These are phyloP conservation scores for Chaetomiaceae sp. DNA, from an alignment of 2,329 filamentous ascomycete genomes.

Conservation along the genomic window DNA sequence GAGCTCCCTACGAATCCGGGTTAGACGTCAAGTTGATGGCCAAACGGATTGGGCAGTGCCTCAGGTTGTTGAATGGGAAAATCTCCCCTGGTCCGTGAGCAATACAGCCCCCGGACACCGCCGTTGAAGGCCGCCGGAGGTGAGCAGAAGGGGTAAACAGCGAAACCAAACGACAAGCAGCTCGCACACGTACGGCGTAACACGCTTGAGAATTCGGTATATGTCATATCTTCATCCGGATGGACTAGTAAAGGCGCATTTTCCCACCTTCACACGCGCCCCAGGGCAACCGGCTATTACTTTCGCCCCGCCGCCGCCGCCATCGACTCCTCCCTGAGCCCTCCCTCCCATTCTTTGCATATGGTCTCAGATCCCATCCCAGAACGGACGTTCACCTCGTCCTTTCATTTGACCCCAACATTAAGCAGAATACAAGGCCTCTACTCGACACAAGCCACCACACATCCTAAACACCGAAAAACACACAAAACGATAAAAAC, in stretches of 20 bases:
- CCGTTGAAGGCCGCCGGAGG: too few relatives aligned
- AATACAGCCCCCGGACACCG: too few relatives aligned
- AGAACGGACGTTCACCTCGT: not conserved
- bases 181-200: not conserved
- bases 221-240: constrained; percentile 15
- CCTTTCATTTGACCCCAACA: constrained; percentile 1
- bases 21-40: too few relatives aligned
- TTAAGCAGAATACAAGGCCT: constrained; percentile 12
- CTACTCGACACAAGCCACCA: constrained; percentile 15
- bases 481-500: too few relatives aligned
- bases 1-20: too few relatives aligned
- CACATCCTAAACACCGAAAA: constrained; percentile 8
- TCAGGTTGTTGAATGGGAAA: too few relatives aligned
- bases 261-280: not conserved
- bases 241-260: constrained; percentile 4
- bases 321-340: not conserved
- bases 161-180: too few relatives aligned
- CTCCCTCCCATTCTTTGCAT: not conserved
- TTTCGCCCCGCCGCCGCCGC: not conserved
- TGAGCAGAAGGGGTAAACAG: too few relatives aligned
- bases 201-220: not conserved
- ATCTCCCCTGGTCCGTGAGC: too few relatives aligned
- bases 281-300: constrained; percentile 3
- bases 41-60: too few relatives aligned
- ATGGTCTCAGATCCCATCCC: constrained; percentile 5